Evolutionary conservation across 768 basidiomycete genomes (phyloP).

Genomic region (Antrodiella citrinella): DNA sequence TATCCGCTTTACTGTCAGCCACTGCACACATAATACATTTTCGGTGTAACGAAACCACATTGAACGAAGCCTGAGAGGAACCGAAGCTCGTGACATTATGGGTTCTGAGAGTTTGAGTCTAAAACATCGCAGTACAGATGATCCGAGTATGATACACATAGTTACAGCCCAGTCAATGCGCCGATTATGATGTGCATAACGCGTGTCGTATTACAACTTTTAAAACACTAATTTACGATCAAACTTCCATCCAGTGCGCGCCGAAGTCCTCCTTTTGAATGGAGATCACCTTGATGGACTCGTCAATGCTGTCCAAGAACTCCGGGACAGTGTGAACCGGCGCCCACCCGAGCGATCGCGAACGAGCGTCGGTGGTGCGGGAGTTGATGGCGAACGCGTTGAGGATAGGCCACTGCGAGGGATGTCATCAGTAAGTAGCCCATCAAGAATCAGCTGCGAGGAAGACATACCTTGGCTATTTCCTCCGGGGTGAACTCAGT

Average conservation of each 20-base stretch:
- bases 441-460: constrained; percentile 25
- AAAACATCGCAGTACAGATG: background rate
- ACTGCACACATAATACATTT: no score
- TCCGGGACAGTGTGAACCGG: constrained; percentile 32
- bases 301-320: background rate
- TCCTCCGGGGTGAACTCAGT: constrained; percentile 36
- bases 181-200: no score
- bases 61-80: background rate
- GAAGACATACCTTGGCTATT: constrained; percentile 32
- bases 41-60: no score
- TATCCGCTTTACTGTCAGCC: no score
- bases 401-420: background rate
- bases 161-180: no score
- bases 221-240: background rate
- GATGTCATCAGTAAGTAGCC: background rate
- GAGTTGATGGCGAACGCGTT: constrained; percentile 9
- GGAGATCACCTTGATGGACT: background rate
- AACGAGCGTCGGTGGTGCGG: constrained; percentile 15
- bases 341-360: constrained; percentile 37
- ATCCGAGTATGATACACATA: no score
- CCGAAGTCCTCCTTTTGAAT: background rate
- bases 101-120: background rate
- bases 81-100: background rate
- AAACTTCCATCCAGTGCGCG: background rate
- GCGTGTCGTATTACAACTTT: background rate